Evolutionary conservation across 108 stramenopile genomes (phyloP), one percentile per base, ranked within the genome.

Genomic region (Schizochytrium sp.): DNA sequence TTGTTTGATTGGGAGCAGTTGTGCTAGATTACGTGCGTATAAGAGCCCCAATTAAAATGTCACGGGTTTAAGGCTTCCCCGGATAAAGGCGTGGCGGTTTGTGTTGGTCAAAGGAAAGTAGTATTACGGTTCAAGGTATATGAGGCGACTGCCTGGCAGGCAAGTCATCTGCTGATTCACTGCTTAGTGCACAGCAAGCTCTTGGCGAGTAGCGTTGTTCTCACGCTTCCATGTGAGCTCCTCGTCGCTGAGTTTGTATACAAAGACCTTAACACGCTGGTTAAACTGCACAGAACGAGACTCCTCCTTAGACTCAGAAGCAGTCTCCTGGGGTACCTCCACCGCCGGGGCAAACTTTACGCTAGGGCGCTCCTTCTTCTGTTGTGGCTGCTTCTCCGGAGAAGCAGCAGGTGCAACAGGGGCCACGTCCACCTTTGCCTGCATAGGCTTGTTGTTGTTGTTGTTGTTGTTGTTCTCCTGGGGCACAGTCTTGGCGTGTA

Each of bases 191-290:
- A 28, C 28, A 28, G 28, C 28, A 15, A 69, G 64, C 42, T 69
- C 64, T 7, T 28, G 64, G 19, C 64, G 64, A 8, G 64, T 69
- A 44, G 64, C 64, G 64, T 69, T 69, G 64, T 69, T 69, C 64
- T 69, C 64, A 44, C 64, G 64, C 64, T 69, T 69, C 64, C 64
- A 69, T 7, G 64, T 69, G 12, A 69, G 64, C 64, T 69, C 64
- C 44, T 69, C 64, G 64, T 69, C 64, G 64, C 64, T 69, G 42
- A 69, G 64, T 44, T 69, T 69, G 64, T 69, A 69, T 38, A 69
- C 64, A 15, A 69, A 69, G 28, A 69, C 64, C 64, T 69, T 69
- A 44, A 69, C 64, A 7, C 64, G 64, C 64, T 69, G 64, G 2
- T 69, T 69, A 44, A 69, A 69, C 64, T 69, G 64, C 19, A 69